Percentiles rank a stretch among this genome's conserved stretches.
These are phyloP conservation scores for Suhomyces chickasaworum DNA, from an alignment of 1,139 yeast species.

Conservation along the genomic window DNA sequence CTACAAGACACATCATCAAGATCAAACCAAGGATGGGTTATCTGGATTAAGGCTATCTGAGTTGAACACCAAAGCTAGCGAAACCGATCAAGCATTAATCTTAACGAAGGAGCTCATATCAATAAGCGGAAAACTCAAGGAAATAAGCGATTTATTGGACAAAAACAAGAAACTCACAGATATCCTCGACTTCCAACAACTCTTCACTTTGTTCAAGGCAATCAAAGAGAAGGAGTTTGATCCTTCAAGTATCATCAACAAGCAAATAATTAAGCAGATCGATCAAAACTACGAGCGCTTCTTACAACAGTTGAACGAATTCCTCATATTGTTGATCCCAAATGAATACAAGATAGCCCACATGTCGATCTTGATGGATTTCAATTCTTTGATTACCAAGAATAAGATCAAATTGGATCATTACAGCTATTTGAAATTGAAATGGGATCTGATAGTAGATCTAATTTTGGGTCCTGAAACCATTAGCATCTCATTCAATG, in stretches of 20 bases:
- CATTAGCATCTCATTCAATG: conserved; percentile 3
- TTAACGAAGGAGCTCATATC: conserved; percentile 10
- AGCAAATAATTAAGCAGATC: conserved; percentile 10
- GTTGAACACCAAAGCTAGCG: conserved; percentile 14
- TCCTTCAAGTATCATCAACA: conserved; percentile 11
- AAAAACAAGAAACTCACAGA: conserved; percentile 17
- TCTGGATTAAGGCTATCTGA: conserved; percentile 10
- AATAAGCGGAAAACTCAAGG: conserved; percentile 9
- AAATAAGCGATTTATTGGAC: conserved; percentile 13
- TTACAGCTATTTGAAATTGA: conserved; percentile 9
- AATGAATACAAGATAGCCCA: conserved; percentile 23
- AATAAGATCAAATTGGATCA: conserved; percentile 18
- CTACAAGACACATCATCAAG: conserved; percentile 3
- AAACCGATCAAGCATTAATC: conserved; percentile 11
- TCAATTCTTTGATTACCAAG: conserved; percentile 20
- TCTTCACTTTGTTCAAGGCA: conserved; percentile 14
- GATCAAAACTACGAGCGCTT: conserved; percentile 13
- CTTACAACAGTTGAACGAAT: conserved; percentile 24
- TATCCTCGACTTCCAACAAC: conserved; percentile 20
- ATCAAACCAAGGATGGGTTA: conserved; percentile 8
- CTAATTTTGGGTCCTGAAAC: conserved; percentile 9
- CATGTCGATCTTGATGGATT: conserved; percentile 19
- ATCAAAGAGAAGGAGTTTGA: conserved; percentile 1
- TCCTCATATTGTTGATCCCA: conserved; percentile 26
- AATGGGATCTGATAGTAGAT: conserved; percentile 16